These are phyloP conservation scores for Danielia reshetovae DNA, from an alignment of 805 yeast genomes.

Conservation along the genomic window DNA sequence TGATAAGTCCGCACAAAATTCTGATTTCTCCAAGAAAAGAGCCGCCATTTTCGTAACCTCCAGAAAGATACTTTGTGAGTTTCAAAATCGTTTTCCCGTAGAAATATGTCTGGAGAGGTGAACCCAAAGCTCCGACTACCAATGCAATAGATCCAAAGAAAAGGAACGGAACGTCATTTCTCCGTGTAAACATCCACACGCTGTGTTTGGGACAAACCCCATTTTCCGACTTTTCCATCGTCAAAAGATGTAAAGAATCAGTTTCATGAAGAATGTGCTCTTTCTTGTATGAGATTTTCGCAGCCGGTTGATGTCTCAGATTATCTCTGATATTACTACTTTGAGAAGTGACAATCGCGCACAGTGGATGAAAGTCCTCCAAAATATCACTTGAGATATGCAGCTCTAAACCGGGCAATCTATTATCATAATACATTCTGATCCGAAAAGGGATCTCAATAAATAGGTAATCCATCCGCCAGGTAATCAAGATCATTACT, in stretches of 20 bases:
- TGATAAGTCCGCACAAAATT: slow-evolving; percentile 28
- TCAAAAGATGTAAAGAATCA: too few species aligned
- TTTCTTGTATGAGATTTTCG: too few species aligned
- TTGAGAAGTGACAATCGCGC: too few species aligned
- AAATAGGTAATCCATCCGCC: slow-evolving; percentile 7
- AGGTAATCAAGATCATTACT: slow-evolving; percentile 10
- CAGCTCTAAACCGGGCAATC: too few species aligned
- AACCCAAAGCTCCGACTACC: slow-evolving; percentile 12
- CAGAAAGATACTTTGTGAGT: slow-evolving; percentile 25
- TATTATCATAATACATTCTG: too few species aligned
- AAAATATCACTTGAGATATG: too few species aligned
- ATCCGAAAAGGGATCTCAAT: too few species aligned
- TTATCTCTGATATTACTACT: too few species aligned
- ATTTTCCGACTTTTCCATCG: too few species aligned
- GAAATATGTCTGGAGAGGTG: slow-evolving; percentile 60
- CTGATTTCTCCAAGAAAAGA: slow-evolving; percentile 23
- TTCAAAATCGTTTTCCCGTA: slow-evolving; percentile 59
- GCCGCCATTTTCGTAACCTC: slow-evolving; percentile 20
- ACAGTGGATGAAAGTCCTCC: too few species aligned
- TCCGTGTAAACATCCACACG: neutral
- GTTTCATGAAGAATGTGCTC: too few species aligned
- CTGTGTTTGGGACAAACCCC: neutral
- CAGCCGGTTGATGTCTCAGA: too few species aligned
- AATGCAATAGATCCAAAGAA: neutral
- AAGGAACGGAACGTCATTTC: neutral